Percentiles rank a stretch among this genome's conserved stretches.
phyloP scores from a whole-genome alignment of 441 rosid genomes.

The Jatropha multifida region DNA sequence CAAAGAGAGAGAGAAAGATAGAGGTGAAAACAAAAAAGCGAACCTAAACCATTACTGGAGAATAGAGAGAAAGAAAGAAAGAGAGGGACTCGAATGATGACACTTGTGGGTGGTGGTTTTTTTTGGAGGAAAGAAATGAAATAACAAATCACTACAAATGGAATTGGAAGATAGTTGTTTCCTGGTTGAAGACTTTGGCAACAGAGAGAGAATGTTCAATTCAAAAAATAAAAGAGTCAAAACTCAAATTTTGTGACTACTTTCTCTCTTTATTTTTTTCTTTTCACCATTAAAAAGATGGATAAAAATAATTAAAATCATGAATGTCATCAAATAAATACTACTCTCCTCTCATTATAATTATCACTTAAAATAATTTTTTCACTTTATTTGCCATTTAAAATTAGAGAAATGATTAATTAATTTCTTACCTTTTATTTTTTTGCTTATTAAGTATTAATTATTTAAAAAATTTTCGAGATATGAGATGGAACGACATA shows the following conservation, averaged over 20 bases:
- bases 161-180: slow-evolving; percentile 34
- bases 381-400: no score
- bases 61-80: slow-evolving; percentile 18
- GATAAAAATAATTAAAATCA: slow-evolving; percentile 6
- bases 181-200: neutral
- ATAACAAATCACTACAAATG: slow-evolving; percentile 29
- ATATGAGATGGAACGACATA: no score
- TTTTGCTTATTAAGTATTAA: no score
- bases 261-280: neutral
- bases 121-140: slow-evolving; percentile 27
- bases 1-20: slow-evolving; percentile 21
- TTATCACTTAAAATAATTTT: no score
- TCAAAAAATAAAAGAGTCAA: slow-evolving; percentile 5
- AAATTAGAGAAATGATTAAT: no score
- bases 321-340: no score
- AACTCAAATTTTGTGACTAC: neutral
- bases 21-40: slow-evolving; percentile 12
- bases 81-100: slow-evolving; percentile 29
- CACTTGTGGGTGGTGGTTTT: slow-evolving; percentile 30
- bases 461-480: no score
- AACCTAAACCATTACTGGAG: slow-evolving; percentile 42
- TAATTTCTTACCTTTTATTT: no score
- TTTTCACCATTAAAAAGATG: neutral
- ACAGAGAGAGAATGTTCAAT: neutral
- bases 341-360: no score